Evolutionary conservation across 1,284 basidiomycete species (phyloP).

Genomic region (Fomitiporia mediterranea): DNA sequence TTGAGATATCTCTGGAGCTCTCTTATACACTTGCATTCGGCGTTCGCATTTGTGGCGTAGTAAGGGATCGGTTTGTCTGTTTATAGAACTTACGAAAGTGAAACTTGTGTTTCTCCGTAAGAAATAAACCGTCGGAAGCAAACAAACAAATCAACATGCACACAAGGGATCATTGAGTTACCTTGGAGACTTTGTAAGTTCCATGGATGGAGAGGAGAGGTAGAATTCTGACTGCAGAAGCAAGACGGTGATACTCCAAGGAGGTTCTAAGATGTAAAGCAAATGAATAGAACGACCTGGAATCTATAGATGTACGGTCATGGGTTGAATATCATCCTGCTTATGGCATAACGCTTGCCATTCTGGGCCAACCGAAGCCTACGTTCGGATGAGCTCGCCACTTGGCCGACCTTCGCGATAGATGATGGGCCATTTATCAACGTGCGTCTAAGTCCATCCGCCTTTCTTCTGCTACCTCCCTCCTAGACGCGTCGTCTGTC

Average conservation of each 20-base stretch:
- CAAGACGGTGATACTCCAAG: not conserved
- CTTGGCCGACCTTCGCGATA: not conserved
- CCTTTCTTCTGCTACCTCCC: not conserved
- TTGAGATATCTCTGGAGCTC: too few relatives aligned
- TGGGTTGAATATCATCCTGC: not conserved
- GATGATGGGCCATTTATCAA: not conserved
- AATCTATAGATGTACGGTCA: not conserved
- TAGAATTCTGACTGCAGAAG: not conserved
- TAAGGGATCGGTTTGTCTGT: too few relatives aligned
- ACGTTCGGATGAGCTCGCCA: not conserved
- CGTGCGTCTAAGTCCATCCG: not conserved
- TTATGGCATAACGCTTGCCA: not conserved
- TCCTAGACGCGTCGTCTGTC: not conserved
- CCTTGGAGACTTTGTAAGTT: not conserved
- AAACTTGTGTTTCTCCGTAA: too few relatives aligned
- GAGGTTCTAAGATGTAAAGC: conserved; percentile 4
- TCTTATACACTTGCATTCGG: too few relatives aligned
- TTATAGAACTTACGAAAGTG: too few relatives aligned
- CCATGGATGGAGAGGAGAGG: not conserved
- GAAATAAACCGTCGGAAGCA: too few relatives aligned
- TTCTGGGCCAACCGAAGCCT: not conserved
- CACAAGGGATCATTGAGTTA: too few relatives aligned
- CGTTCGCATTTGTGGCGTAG: too few relatives aligned
- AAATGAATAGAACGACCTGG: not conserved
- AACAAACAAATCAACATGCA: too few relatives aligned